Evolutionary conservation across 345 rosid species (phyloP), one percentile per base, ranked within the genome.

Genomic region (Rhizophora mangle): DNA sequence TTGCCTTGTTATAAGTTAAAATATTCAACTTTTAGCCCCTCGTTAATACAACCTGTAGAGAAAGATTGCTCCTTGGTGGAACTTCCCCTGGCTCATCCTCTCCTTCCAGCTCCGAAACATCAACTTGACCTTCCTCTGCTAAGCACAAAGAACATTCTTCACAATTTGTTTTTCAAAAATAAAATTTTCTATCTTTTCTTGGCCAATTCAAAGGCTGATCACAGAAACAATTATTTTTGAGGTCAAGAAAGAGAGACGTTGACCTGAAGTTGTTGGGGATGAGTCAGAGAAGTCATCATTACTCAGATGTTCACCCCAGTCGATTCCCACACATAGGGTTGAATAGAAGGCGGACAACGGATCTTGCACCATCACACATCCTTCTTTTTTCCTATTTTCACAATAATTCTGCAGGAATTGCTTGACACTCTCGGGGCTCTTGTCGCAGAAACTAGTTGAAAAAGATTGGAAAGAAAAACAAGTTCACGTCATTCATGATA

Each of bases 311-410:
- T 63, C 72, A 13, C 65, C 78, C 75, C 75, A 63, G 8, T 61
- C 76, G 15, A 76, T 31, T 47, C 88, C 87, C 0, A 77, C 79
- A 46, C 83, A 77, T 3, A 89, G 19, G 56, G 81, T 71, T 64
- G 80, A 79, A 46, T 82, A 87, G 76, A 82, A 89, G 20, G n/a
- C 6, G 24, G 87, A 75, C 27, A 73, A 84, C 2, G 86, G 86
- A 71, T 89, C 93, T 19, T 71, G 81, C 8, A 79, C 9, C 80
- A 84, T 46, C 9, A 53, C 4, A 37, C 55, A 86, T 15, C 88
- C 90, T 18, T 82, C 82, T 52, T 65, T 77, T 16, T 27, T 67
- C 53, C 71, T 55, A 46, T 78, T 79, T 6, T 70, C 52, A 22
- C 83, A 86, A 29, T 89, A 87, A 29, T 82, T 68, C 76, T 39